Conservation (phyloP, 2,329 filamentous ascomycete genomes). For the Ciborinia camelliae region DNA sequence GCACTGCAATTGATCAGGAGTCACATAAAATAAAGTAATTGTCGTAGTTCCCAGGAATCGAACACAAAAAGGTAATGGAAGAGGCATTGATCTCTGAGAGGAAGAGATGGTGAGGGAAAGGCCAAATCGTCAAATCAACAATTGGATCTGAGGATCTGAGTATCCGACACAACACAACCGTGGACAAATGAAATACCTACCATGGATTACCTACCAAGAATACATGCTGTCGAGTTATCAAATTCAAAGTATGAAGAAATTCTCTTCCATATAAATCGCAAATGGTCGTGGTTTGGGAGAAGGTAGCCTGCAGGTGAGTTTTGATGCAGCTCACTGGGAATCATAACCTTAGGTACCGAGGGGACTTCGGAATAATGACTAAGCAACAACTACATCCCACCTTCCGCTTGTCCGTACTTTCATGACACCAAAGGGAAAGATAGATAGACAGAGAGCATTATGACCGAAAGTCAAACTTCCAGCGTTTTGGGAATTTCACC, state of each 20-base stretch:
- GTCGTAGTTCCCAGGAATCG: neutral
- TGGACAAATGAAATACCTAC: neutral
- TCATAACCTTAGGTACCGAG: neutral
- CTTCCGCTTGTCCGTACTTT: neutral
- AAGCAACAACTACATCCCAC: neutral
- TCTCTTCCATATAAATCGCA: neutral
- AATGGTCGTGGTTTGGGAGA: neutral
- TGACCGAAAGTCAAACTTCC: neutral
- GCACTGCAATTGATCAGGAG: neutral
- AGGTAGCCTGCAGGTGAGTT: too few relatives aligned
- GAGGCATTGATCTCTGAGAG: neutral
- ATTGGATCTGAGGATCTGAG: neutral
- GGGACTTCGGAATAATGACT: neutral
- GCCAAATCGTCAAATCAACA: neutral
- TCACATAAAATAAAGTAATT: too few relatives aligned
- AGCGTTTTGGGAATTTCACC: conserved; percentile 24
- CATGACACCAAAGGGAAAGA: neutral
- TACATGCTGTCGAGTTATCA: neutral
- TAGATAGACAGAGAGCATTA: neutral
- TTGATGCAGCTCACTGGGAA: neutral
- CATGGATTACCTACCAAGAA: neutral
- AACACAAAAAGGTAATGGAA: neutral
- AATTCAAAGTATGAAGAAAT: neutral
- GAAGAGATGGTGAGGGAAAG: neutral
- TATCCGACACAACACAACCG: too few relatives aligned